These are phyloP conservation scores for Euclidium syriacum DNA, from an alignment of 345 rosid genomes.

Conservation along the genomic window DNA sequence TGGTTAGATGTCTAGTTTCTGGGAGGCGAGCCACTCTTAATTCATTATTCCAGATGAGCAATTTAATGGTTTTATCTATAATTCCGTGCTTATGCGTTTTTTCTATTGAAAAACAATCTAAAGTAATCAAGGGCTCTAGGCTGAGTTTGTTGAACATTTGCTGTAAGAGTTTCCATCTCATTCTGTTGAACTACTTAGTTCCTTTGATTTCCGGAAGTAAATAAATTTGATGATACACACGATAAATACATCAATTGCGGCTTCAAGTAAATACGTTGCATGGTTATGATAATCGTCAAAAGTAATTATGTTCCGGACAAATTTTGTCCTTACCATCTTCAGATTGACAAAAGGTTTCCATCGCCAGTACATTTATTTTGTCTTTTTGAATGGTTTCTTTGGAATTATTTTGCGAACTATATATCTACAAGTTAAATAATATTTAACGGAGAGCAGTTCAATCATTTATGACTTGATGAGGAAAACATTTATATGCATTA, in stretches of 20 bases:
- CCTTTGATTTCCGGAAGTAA: not conserved
- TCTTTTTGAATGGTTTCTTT: not conserved
- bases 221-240: no score
- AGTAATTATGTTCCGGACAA: not conserved
- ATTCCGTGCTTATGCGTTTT: not conserved
- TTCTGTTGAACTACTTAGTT: not conserved
- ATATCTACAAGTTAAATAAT: not conserved
- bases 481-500: not conserved
- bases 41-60: not conserved
- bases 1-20: not conserved
- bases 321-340: not conserved
- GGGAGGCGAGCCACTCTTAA: not conserved
- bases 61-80: not conserved
- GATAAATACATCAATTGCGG: no score
- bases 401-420: not conserved
- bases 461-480: not conserved
- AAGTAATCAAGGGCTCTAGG: not conserved
- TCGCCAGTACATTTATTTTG: not conserved
- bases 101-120: not conserved
- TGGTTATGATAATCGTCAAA: no score
- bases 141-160: conserved; percentile 2
- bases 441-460: not conserved
- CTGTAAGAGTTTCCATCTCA: not conserved
- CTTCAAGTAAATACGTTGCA: no score
- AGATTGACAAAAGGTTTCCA: not conserved